Conservation (phyloP, 176 grass and related monocot species). For the Thalia dealbata region DNA sequence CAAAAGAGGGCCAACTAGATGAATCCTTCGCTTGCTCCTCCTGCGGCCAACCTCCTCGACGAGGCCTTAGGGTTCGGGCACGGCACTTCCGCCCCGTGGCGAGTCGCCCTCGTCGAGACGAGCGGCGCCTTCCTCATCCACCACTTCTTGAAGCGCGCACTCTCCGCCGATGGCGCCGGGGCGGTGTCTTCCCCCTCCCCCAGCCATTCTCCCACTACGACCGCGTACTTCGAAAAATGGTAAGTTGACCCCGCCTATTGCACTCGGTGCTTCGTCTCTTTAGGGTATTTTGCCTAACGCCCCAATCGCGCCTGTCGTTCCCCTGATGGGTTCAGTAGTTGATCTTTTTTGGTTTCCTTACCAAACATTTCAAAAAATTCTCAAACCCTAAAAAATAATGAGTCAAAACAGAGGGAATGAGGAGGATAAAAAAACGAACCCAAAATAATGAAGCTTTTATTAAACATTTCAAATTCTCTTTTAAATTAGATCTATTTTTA, state of each 20-base stretch:
- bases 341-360: not conserved
- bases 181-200: constrained; percentile 4
- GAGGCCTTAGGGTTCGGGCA: constrained; percentile 42
- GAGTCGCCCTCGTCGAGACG: constrained; percentile 47
- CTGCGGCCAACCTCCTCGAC: constrained; percentile 28
- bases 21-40: not conserved
- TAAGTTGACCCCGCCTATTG: constrained; percentile 13
- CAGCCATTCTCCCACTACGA: constrained; percentile 20
- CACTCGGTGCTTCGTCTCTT: not conserved
- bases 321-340: not conserved
- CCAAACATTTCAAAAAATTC: too few relatives aligned
- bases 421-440: too few relatives aligned
- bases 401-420: not conserved
- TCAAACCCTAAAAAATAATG: too few relatives aligned
- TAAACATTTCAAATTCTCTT: too few relatives aligned
- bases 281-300: not conserved
- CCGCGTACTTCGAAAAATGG: constrained; percentile 25
- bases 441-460: too few relatives aligned
- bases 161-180: not conserved
- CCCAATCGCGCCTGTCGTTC: not conserved
- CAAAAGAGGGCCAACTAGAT: not conserved
- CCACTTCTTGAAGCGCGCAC: constrained; percentile 10
- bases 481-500: too few relatives aligned
- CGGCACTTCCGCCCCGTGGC: not conserved
- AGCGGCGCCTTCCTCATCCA: constrained; percentile 54